phyloP scores from a whole-genome alignment of 495 filamentous ascomycete species.

The Peziza echinospora region DNA sequence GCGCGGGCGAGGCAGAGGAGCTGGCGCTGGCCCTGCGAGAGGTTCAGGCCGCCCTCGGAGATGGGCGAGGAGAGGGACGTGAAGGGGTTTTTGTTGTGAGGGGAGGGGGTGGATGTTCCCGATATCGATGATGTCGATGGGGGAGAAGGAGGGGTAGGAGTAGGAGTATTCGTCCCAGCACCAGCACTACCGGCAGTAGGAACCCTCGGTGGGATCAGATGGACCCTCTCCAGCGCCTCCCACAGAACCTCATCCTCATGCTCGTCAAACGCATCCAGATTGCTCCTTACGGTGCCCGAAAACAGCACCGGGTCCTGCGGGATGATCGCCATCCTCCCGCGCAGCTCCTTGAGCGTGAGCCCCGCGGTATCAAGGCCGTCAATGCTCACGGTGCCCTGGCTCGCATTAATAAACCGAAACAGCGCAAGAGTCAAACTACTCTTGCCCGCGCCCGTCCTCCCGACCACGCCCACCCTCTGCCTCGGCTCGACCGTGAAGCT shows the following conservation, averaged over 20 bases:
- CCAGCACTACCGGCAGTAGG: too few species aligned
- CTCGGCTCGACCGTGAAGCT: slow-evolving; percentile 47
- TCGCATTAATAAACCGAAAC: slow-evolving; percentile 64
- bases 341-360: slow-evolving; percentile 49
- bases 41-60: slow-evolving; percentile 54
- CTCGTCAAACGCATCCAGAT: slow-evolving; percentile 61
- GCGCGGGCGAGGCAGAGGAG: slow-evolving; percentile 75
- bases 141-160: slow-evolving; percentile 14
- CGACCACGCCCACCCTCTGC: slow-evolving; percentile 62
- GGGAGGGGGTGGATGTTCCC: slow-evolving; percentile 9
- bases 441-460: slow-evolving; percentile 73
- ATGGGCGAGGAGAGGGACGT: slow-evolving; percentile 37
- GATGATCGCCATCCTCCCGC: slow-evolving; percentile 60
- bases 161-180: slow-evolving; percentile 17
- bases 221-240: slow-evolving; percentile 55
- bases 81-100: slow-evolving; percentile 41
- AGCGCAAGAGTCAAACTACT: slow-evolving; percentile 62
- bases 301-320: slow-evolving; percentile 76
- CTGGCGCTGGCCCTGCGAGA: slow-evolving; percentile 75
- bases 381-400: slow-evolving; percentile 45
- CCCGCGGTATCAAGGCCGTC: slow-evolving; percentile 59
- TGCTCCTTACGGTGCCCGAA: slow-evolving; percentile 61
- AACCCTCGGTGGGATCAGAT: slow-evolving; percentile 45
- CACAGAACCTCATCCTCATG: slow-evolving; percentile 48
- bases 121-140: slow-evolving; percentile 1